Conservation (phyloP, 1,284 basidiomycete species). For the Leccinum proliferum region DNA sequence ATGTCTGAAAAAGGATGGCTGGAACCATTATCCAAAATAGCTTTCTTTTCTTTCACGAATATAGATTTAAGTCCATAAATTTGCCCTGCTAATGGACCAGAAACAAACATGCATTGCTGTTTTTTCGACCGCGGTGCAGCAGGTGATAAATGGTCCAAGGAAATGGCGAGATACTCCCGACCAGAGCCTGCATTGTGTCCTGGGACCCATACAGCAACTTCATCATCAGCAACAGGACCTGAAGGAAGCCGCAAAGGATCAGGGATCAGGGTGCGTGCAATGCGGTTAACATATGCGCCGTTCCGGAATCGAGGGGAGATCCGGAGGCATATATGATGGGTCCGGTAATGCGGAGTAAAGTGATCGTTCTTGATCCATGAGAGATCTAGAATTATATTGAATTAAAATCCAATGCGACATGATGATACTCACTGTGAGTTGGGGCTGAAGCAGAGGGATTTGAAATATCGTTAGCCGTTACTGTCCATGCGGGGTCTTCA, state of each 20-base stretch:
- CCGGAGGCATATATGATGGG: neutral
- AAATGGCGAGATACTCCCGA: neutral
- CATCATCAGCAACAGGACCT: neutral
- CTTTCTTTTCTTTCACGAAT: neutral
- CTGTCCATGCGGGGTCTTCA: neutral
- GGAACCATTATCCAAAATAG: neutral
- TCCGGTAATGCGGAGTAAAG: neutral
- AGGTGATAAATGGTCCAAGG: neutral
- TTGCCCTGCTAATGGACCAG: neutral
- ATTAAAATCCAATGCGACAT: neutral
- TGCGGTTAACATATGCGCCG: neutral
- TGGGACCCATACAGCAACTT: neutral
- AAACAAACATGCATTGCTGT: neutral
- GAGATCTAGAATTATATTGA: neutral
- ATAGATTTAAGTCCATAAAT: neutral
- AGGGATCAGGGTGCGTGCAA: neutral
- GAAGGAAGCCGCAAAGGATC: neutral
- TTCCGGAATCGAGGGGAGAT: neutral
- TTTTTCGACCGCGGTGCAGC: neutral
- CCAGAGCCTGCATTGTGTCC: neutral
- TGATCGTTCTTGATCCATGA: neutral
- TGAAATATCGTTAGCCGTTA: neutral
- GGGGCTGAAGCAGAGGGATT: neutral
- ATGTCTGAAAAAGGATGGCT: neutral
- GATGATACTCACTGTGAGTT: neutral